phyloP scores from a whole-genome alignment of 306 rosid genomes.

The Rosa multiflora region DNA sequence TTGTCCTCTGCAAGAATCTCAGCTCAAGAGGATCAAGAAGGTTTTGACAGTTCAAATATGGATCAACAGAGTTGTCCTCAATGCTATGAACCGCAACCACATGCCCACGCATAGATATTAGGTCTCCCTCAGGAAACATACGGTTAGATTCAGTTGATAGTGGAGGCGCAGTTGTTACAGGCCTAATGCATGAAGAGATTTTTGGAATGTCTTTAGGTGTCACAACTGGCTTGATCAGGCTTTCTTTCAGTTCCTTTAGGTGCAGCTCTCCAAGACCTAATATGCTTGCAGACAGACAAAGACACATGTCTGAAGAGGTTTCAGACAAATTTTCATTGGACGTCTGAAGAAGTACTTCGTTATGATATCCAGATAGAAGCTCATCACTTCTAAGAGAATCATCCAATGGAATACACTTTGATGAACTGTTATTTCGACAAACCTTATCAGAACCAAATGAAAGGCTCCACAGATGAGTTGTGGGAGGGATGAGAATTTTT shows the following conservation, averaged over 20 bases:
- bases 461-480: slow-evolving; percentile 60
- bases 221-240: slow-evolving; percentile 33
- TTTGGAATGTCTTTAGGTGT: slow-evolving; percentile 33
- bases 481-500: slow-evolving; percentile 47
- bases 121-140: slow-evolving; percentile 72
- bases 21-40: slow-evolving; percentile 32
- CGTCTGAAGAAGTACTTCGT: slow-evolving; percentile 33
- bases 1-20: slow-evolving; percentile 37
- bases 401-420: slow-evolving; percentile 25
- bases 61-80: slow-evolving; percentile 35
- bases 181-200: slow-evolving; percentile 21
- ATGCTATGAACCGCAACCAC: slow-evolving; percentile 53
- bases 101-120: slow-evolving; percentile 54
- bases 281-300: slow-evolving; percentile 51
- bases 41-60: slow-evolving; percentile 40
- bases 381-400: slow-evolving; percentile 31
- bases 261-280: slow-evolving; percentile 36
- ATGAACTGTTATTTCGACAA: slow-evolving; percentile 33
- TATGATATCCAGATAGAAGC: slow-evolving; percentile 33
- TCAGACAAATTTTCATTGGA: slow-evolving; percentile 27
- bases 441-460: slow-evolving; percentile 52
- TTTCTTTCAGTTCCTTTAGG: slow-evolving; percentile 30
- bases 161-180: slow-evolving; percentile 18
- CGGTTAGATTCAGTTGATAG: slow-evolving; percentile 34
- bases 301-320: slow-evolving; percentile 60